A percentile compares a stretch with the other conserved stretches of the same genome.
Evolutionary conservation across 306 rosid species (phyloP).

Genomic region (Trifolium dubium): DNA sequence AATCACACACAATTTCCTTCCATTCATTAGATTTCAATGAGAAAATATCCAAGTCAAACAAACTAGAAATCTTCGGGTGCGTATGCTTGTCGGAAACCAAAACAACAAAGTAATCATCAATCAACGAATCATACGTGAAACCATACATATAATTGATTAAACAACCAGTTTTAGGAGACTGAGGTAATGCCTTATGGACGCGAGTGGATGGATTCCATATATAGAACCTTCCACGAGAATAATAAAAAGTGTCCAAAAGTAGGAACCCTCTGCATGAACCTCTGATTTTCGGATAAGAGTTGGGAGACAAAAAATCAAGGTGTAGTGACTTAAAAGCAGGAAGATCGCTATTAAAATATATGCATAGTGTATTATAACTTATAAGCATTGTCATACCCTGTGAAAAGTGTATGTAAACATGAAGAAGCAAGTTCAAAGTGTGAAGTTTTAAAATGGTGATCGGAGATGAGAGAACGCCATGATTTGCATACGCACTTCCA

Average conservation of each 20-base stretch:
- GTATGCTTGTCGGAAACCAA: neutral
- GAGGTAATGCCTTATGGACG: neutral
- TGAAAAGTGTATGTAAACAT: neutral
- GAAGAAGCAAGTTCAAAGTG: neutral
- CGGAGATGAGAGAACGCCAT: neutral
- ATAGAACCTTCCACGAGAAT: rapidly evolving
- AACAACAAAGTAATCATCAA: neutral
- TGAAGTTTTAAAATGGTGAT: no score
- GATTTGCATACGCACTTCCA: neutral
- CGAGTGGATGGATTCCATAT: neutral
- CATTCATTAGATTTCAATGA: neutral
- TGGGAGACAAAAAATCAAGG: neutral
- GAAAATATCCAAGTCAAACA: neutral
- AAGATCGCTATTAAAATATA: neutral
- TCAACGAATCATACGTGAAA: neutral
- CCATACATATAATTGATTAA: neutral
- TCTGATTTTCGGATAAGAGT: neutral
- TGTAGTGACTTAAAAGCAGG: neutral
- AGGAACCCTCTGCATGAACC: conserved; percentile 27
- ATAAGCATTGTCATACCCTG: neutral
- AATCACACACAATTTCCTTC: neutral
- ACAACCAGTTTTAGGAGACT: neutral
- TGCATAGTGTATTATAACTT: neutral
- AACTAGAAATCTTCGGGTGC: neutral
- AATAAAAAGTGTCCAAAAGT: neutral